Conservation (phyloP, 495 filamentous ascomycete genomes). For the Xylaria palmicola region DNA sequence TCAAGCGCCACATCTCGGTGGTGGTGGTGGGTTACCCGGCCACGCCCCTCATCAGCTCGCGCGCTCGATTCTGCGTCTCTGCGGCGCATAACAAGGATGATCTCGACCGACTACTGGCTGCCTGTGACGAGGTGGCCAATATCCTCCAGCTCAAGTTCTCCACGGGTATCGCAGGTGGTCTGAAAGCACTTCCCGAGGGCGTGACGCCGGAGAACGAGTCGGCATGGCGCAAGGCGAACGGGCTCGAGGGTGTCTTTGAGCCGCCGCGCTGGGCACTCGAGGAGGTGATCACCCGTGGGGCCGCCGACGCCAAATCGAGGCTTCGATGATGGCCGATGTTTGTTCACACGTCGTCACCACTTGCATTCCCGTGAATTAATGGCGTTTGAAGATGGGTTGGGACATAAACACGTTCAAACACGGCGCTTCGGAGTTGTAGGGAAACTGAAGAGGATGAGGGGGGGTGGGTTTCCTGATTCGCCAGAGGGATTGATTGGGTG, state of each 20-base stretch:
- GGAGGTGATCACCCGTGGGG: constrained; percentile 76
- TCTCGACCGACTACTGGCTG: constrained; percentile 82
- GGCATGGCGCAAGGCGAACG: constrained; percentile 55
- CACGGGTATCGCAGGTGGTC: constrained; percentile 87
- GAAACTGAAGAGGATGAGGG: not conserved
- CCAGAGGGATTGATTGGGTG: constrained; percentile 1
- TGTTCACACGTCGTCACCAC: constrained; percentile 10
- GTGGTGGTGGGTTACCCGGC: constrained; percentile 97
- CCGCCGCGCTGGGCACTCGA: constrained; percentile 80
- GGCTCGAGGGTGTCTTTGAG: constrained; percentile 49
- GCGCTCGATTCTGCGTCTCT: constrained; percentile 92
- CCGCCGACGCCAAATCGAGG: constrained; percentile 72
- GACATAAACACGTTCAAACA: constrained; percentile 25
- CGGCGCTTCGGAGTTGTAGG: constrained; percentile 31
- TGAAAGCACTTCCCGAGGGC: constrained; percentile 68
- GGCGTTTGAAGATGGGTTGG: constrained; percentile 27
- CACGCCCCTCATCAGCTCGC: constrained; percentile 91
- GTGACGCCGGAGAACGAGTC: constrained; percentile 68
- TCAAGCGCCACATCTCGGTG: constrained; percentile 95
- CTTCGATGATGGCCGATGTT: constrained; percentile 48
- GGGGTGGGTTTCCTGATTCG: constrained; percentile 8
- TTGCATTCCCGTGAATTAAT: constrained; percentile 21
- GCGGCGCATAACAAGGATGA: constrained; percentile 98
- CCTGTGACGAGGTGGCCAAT: constrained; percentile 91
- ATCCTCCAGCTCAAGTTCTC: constrained; percentile 94